Conservation (phyloP, 371 early-diverging fungal species). For the Syncephalastrum racemosum region DNA sequence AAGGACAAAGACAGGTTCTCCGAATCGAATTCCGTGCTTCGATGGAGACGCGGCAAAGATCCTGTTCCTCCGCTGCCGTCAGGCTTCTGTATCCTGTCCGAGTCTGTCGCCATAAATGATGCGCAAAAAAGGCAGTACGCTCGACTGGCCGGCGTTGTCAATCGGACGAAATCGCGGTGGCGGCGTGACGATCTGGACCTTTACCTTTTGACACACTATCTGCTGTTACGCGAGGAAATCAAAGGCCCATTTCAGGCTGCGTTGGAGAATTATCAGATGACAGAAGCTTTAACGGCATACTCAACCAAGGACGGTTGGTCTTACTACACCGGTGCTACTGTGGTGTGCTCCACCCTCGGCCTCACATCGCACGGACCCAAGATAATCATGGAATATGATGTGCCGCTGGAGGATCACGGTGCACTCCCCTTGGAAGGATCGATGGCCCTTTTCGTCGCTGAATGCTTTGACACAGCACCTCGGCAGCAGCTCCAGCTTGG, state of each 20-base stretch:
- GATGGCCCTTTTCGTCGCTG: constrained; percentile 6
- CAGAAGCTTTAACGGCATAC: background rate
- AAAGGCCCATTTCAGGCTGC: constrained; percentile 21
- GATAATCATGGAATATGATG: too few species aligned
- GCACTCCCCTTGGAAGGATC: constrained; percentile 8
- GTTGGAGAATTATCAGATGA: constrained; percentile 2
- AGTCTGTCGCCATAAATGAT: background rate
- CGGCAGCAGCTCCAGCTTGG: too few species aligned
- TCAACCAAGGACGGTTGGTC: constrained; percentile 2
- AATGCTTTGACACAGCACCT: too few species aligned
- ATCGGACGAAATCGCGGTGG: constrained; percentile 5
- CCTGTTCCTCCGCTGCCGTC: too few species aligned
- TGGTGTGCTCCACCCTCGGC: too few species aligned
- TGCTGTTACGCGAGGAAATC: constrained; percentile 30
- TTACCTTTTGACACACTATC: constrained; percentile 30
- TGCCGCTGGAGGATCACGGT: too few species aligned
- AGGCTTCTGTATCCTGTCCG: too few species aligned
- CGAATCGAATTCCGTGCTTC: too few species aligned
- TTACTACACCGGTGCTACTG: constrained; percentile 1
- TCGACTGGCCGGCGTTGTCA: too few species aligned
- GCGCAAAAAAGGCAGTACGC: background rate
- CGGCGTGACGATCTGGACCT: constrained; percentile 11
- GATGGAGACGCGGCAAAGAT: too few species aligned
- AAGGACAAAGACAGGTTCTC: too few species aligned
- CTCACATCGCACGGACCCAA: too few species aligned